Conservation (phyloP, 345 rosid genomes). For the Moricandia arvensis region DNA sequence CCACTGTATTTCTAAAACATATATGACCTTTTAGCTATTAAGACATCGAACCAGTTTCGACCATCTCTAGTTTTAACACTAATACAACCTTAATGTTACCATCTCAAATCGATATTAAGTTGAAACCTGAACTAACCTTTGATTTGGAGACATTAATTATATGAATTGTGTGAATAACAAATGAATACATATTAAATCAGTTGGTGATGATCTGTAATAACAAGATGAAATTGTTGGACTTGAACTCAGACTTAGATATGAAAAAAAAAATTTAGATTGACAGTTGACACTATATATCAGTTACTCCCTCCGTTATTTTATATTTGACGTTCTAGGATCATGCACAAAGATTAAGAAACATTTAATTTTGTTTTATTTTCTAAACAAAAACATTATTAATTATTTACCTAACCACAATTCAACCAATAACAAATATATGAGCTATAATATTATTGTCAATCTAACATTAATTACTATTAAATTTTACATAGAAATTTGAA, state of each 20-base stretch:
- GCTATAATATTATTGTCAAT: no score
- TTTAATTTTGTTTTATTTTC: no score
- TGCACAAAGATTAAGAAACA: no score
- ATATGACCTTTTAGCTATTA: no score
- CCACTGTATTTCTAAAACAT: neutral
- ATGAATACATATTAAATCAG: neutral
- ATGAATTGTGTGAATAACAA: neutral
- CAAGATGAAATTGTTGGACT: neutral
- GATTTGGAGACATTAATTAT: neutral
- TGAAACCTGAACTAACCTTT: neutral
- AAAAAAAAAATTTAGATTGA: neutral
- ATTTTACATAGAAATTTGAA: no score
- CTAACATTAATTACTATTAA: no score
- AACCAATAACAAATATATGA: no score
- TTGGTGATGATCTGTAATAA: neutral
- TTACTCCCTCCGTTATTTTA: no score
- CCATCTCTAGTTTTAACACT: neutral
- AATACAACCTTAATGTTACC: neutral
- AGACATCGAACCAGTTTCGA: neutral
- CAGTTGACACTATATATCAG: neutral
- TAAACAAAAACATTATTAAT: no score
- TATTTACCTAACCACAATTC: no score
- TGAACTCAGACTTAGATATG: neutral
- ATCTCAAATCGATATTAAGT: neutral
- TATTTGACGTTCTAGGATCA: no score